phyloP scores from a whole-genome alignment of 352 stramenopile genomes.

The Aphanomyces euteiches region DNA sequence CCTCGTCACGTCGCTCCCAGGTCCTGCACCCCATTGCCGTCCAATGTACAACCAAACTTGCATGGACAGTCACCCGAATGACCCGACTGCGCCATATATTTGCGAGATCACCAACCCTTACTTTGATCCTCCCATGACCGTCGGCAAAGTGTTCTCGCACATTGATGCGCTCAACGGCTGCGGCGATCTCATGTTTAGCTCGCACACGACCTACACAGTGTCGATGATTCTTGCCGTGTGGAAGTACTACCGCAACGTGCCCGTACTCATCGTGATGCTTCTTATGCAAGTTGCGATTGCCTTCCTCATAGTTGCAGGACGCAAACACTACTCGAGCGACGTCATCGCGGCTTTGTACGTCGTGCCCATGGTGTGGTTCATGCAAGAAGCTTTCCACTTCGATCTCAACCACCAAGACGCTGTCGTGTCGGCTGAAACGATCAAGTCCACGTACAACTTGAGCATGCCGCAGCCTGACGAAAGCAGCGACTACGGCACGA shows the following conservation, averaged over 20 bases:
- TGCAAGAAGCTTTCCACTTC: conserved; percentile 67
- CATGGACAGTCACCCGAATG: conserved; percentile 44
- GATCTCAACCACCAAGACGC: conserved; percentile 81
- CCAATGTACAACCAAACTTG: conserved; percentile 60
- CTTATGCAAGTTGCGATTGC: conserved; percentile 75
- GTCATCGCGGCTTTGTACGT: conserved; percentile 87
- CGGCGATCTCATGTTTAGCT: conserved; percentile 90
- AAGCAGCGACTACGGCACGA: not conserved
- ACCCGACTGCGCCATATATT: conserved; percentile 34
- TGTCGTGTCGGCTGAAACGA: conserved; percentile 53
- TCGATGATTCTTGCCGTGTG: conserved; percentile 77
- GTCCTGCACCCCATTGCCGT: conserved; percentile 63
- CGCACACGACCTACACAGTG: conserved; percentile 89
- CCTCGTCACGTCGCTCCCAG: conserved; percentile 65
- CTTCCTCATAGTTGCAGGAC: conserved; percentile 81
- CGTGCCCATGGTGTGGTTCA: conserved; percentile 80
- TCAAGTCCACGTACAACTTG: conserved; percentile 21
- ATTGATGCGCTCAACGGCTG: conserved; percentile 77
- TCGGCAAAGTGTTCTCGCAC: conserved; percentile 54
- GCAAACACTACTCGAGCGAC: conserved; percentile 89
- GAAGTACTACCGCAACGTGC: conserved; percentile 86
- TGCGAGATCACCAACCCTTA: conserved; percentile 67
- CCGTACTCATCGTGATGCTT: conserved; percentile 63
- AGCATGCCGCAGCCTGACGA: not conserved
- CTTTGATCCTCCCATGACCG: conserved; percentile 51